Evolutionary conservation across 805 yeast genomes (phyloP).

Genomic region (Kluyveromyces dobzhanskii): DNA sequence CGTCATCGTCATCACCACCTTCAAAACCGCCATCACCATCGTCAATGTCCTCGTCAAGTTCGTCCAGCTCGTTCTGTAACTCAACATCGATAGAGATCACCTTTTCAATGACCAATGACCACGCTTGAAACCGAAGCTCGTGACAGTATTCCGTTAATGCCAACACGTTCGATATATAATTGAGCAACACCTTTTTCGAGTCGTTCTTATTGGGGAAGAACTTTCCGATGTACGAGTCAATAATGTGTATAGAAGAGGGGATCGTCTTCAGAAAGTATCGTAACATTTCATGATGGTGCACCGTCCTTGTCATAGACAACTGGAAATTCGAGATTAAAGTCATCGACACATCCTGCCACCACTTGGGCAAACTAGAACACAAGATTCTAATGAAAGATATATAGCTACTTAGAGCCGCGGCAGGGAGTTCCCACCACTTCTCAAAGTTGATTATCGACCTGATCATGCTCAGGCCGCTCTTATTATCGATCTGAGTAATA

Average conservation of each 20-base stretch:
- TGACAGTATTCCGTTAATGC: constrained; percentile 57
- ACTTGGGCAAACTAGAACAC: constrained; percentile 79
- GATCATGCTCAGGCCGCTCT: constrained; percentile 44
- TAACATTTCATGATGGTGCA: constrained; percentile 58
- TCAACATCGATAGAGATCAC: constrained; percentile 87
- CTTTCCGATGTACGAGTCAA: constrained; percentile 49
- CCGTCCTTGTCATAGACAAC: constrained; percentile 24
- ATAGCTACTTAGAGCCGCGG: constrained; percentile 43
- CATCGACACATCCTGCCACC: constrained; percentile 78
- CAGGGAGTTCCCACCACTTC: constrained; percentile 49
- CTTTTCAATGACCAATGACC: constrained; percentile 75
- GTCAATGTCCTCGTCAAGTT: constrained; percentile 66
- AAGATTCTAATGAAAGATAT: constrained; percentile 68
- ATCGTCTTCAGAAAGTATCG: constrained; percentile 57
- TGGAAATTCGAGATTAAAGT: constrained; percentile 58
- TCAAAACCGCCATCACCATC: constrained; percentile 41
- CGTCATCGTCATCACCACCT: constrained; percentile 28
- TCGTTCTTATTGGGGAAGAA: constrained; percentile 78
- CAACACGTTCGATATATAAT: constrained; percentile 61
- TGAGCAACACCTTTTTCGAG: constrained; percentile 41
- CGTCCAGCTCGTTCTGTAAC: constrained; percentile 80
- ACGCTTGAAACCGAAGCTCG: constrained; percentile 63
- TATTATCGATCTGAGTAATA: constrained; percentile 54
- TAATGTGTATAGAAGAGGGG: constrained; percentile 69
- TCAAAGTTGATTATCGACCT: constrained; percentile 50